Evolutionary conservation across 805 yeast genomes (phyloP), one percentile per base, ranked within the genome.

Genomic region (Debaryomyces hansenii): DNA sequence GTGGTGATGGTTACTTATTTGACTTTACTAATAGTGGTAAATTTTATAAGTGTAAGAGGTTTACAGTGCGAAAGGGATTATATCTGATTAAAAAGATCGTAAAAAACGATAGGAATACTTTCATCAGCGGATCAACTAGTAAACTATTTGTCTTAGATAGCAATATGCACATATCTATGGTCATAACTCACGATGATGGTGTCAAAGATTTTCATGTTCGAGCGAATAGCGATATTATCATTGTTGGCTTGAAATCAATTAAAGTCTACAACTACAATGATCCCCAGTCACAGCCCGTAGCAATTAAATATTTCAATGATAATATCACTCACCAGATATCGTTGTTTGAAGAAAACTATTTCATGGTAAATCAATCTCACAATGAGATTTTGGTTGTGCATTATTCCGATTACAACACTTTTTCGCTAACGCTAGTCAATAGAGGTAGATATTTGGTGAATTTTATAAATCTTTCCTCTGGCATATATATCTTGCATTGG

Each of bases 311-410:
- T 33, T 31, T 39, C 2, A 48, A 48, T 29, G 42, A 48, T 18
- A 48, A 48, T 39, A 44, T 48, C 32, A 39, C 29, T 8, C 41
- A 44, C 37, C 51, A 48, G 32, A 36, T 28, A 18, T 48, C 46
- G 14, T 32, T 10, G 12, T 15, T 41, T 16, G 21, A 40, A 5
- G 34, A 15, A 4, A 29, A 44, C 16, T 44, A 44, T 28, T 28
- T 48, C 14, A 27, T 48, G n/a, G 40, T 48, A 9, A 48, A 48
- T 27, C 43, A 48, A 34, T 48, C 51, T n/a, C 39, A 48, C 20
- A 33, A 34, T 14, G 21, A 21, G 11, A 20, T 48, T 11, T 34
- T 44, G 14, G 42, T 41, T n/a, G 42, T 31, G 5, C 9, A 18
- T 12, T 28, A 15, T 16, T 12, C 20, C 24, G 20, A 20, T 12